Percentiles rank a stretch among this genome's conserved stretches.
phyloP scores from a whole-genome alignment of 495 filamentous ascomycete genomes.

The Penicillium lagena region DNA sequence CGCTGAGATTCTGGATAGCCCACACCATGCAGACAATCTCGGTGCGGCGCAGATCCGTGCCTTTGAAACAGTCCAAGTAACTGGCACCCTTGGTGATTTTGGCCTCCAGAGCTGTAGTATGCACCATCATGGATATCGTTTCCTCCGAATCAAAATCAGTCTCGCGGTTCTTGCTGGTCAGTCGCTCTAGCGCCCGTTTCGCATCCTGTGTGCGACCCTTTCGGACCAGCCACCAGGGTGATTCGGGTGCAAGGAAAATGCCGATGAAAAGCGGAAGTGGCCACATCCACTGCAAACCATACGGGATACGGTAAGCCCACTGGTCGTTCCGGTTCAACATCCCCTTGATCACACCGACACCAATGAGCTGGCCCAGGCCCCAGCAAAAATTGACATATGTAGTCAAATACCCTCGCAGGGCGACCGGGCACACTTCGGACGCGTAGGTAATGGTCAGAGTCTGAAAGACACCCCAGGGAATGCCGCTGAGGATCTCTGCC shows the following conservation, averaged over 20 bases:
- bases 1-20: conserved; percentile 76
- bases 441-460: conserved; percentile 76
- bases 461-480: conserved; percentile 80
- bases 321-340: conserved; percentile 52
- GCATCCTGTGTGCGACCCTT: conserved; percentile 62
- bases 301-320: conserved; percentile 66
- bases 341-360: conserved; percentile 63
- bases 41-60: conserved; percentile 66
- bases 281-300: conserved; percentile 83
- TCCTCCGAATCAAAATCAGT: conserved; percentile 66
- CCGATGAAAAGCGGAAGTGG: conserved; percentile 67
- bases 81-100: conserved; percentile 63
- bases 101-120: conserved; percentile 68
- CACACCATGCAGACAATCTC: conserved; percentile 76
- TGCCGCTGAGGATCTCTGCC: conserved; percentile 70
- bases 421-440: conserved; percentile 70
- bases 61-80: conserved; percentile 70
- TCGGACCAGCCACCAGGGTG: conserved; percentile 78
- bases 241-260: conserved; percentile 67
- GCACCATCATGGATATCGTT: conserved; percentile 79
- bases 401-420: conserved; percentile 66
- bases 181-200: conserved; percentile 57
- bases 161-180: conserved; percentile 52
- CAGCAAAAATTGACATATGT: conserved; percentile 82
- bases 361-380: conserved; percentile 73